These are phyloP conservation scores for Encephalitozoon cuniculi DNA, from an alignment of 371 early-diverging fungal genomes.

Conservation along the genomic window DNA sequence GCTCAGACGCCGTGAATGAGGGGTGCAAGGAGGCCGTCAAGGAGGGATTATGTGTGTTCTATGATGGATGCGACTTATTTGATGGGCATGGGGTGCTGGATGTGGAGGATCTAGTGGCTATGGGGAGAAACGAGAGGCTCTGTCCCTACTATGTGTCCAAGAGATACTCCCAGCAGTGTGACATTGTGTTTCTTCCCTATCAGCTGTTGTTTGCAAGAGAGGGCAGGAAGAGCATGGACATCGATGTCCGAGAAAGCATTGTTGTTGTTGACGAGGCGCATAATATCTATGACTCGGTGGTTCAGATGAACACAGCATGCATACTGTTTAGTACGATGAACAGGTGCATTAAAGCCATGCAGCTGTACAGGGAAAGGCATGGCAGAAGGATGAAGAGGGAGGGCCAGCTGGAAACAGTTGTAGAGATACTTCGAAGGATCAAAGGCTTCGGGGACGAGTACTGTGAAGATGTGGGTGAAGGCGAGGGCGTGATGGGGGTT, in stretches of 20 bases:
- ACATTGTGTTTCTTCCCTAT: slow-evolving; percentile 60
- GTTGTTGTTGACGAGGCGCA: slow-evolving; percentile 62
- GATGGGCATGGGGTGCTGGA: slow-evolving; percentile 36
- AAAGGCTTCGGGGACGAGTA: background rate
- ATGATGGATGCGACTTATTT: slow-evolving; percentile 22
- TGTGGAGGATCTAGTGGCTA: slow-evolving; percentile 48
- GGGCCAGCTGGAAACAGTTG: slow-evolving; percentile 4
- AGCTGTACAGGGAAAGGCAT: slow-evolving; percentile 18
- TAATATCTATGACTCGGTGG: slow-evolving; percentile 58
- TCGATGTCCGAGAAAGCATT: slow-evolving; percentile 50
- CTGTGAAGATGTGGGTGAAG: background rate
- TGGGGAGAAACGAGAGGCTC: slow-evolving; percentile 27
- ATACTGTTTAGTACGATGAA: slow-evolving; percentile 21
- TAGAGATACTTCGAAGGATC: slow-evolving; percentile 26
- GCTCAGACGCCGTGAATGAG: slow-evolving; percentile 53
- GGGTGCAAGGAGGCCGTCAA: slow-evolving; percentile 50
- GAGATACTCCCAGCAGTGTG: slow-evolving; percentile 23
- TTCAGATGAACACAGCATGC: slow-evolving; percentile 48
- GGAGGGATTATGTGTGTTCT: slow-evolving; percentile 49
- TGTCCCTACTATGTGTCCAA: slow-evolving; percentile 61
- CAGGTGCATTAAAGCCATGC: background rate
- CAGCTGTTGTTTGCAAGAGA: slow-evolving; percentile 53
- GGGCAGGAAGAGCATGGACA: slow-evolving; percentile 43
- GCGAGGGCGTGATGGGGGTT: slow-evolving; percentile 29
- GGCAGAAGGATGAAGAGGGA: background rate